phyloP scores from a whole-genome alignment of 306 rosid species.

The Pyrus betulifolia region DNA sequence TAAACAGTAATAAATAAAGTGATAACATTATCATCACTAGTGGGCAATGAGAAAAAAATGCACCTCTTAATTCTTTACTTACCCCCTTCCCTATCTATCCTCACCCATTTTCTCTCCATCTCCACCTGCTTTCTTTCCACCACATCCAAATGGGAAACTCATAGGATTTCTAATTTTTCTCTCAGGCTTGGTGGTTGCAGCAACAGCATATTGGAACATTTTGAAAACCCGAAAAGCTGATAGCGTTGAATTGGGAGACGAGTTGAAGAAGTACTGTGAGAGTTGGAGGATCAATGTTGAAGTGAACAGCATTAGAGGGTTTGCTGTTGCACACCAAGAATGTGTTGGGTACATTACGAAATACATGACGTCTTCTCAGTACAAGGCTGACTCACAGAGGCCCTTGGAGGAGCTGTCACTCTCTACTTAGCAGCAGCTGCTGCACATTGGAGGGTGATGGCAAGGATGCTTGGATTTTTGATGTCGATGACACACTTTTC shows the following conservation, averaged over 20 bases:
- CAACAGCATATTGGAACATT: conserved; percentile 51
- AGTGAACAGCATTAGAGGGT: conserved; percentile 38
- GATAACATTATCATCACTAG: too few species aligned
- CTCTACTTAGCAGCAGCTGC: conserved; percentile 19
- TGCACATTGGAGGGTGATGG: conserved; percentile 54
- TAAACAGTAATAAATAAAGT: accelerated
- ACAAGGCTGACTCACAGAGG: conserved; percentile 36
- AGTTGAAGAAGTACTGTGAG: conserved; percentile 57
- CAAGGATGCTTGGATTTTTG: conserved; percentile 66
- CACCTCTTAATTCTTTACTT: not conserved
- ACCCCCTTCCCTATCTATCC: not conserved
- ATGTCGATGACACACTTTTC: conserved; percentile 64
- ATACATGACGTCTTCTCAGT: conserved; percentile 48
- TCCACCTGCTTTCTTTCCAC: not conserved
- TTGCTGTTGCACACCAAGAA: conserved; percentile 57
- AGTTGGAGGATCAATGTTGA: conserved; percentile 71
- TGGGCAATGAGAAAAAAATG: too few species aligned
- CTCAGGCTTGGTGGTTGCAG: conserved; percentile 23
- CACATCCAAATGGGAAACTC: conserved; percentile 27
- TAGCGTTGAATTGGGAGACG: conserved; percentile 16
- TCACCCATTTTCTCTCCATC: not conserved
- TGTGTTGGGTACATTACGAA: conserved; percentile 45
- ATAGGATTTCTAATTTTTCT: conserved; percentile 24
- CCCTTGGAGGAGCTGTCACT: conserved; percentile 38
- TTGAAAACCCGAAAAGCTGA: conserved; percentile 17